Evolutionary conservation across 2,329 filamentous ascomycete species (phyloP).

Genomic region (Epichloe sylvatica): DNA sequence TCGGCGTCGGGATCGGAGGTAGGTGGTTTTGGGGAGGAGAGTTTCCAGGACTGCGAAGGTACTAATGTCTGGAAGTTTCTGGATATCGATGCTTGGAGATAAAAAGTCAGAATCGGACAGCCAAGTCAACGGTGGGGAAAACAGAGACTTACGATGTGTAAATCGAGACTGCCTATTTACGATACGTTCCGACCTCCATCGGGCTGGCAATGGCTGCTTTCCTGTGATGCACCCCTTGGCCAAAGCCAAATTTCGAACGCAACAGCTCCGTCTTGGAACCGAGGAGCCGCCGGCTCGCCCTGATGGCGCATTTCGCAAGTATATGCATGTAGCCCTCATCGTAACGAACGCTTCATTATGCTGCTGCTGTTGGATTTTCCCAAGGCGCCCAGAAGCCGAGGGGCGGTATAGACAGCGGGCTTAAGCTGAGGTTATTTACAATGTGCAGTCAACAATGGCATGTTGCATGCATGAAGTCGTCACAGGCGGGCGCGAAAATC

Average conservation of each 20-base stretch:
- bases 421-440: neutral
- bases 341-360: constrained; percentile 7
- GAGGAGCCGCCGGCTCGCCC: constrained; percentile 1
- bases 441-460: neutral
- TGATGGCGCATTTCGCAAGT: constrained; percentile 9
- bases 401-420: neutral
- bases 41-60: constrained; percentile 15
- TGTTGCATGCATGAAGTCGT: neutral
- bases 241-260: neutral
- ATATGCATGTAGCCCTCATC: constrained; percentile 10
- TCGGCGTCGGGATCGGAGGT: constrained; percentile 20
- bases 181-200: neutral
- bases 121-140: neutral
- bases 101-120: neutral
- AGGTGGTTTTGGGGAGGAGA: constrained; percentile 18
- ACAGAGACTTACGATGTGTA: neutral
- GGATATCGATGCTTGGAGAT: neutral
- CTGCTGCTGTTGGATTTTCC: neutral
- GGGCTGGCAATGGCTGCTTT: neutral
- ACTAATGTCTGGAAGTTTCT: constrained; percentile 8
- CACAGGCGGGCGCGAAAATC: neutral
- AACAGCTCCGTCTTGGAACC: neutral
- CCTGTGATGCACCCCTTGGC: constrained; percentile 4
- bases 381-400: neutral
- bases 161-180: neutral